These are phyloP conservation scores for Penicillium sp. DNA, from an alignment of 2,329 filamentous ascomycete genomes.

Conservation along the genomic window DNA sequence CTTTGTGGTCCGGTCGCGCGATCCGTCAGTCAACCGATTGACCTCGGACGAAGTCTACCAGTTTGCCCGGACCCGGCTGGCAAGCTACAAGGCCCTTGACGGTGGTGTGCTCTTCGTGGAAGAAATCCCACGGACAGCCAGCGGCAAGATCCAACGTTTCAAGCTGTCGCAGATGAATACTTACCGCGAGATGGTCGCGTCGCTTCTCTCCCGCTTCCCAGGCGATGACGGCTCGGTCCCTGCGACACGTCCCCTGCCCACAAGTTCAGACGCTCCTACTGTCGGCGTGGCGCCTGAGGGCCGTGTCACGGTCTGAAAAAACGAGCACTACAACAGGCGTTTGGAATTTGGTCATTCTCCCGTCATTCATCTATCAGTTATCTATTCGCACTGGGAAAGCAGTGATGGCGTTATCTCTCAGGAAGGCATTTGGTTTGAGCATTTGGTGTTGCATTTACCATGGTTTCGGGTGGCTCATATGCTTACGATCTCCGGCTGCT, in stretches of 20 bases:
- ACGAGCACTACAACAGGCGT: not conserved
- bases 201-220: slow-evolving; percentile 27
- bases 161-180: slow-evolving; percentile 41
- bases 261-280: slow-evolving; percentile 16
- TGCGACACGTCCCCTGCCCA: not conserved
- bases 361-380: no score
- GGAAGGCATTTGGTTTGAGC: no score
- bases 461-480: no score
- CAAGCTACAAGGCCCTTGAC: slow-evolving; percentile 50
- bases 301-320: slow-evolving; percentile 21
- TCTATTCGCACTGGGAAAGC: no score
- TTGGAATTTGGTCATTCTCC: not conserved
- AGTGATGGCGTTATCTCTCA: no score
- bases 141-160: slow-evolving; percentile 51
- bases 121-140: slow-evolving; percentile 49
- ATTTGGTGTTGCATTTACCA: no score
- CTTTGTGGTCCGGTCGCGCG: slow-evolving; percentile 44
- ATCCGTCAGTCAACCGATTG: slow-evolving; percentile 22
- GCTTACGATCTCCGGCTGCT: no score
- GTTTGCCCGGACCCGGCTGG: slow-evolving; percentile 42
- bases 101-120: slow-evolving; percentile 50
- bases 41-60: slow-evolving; percentile 45
- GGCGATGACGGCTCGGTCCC: slow-evolving; percentile 9
- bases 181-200: slow-evolving; percentile 38
- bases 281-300: slow-evolving; percentile 22